Conservation (phyloP, 305 asterid genomes). For the Solanum aculeatissimum region DNA sequence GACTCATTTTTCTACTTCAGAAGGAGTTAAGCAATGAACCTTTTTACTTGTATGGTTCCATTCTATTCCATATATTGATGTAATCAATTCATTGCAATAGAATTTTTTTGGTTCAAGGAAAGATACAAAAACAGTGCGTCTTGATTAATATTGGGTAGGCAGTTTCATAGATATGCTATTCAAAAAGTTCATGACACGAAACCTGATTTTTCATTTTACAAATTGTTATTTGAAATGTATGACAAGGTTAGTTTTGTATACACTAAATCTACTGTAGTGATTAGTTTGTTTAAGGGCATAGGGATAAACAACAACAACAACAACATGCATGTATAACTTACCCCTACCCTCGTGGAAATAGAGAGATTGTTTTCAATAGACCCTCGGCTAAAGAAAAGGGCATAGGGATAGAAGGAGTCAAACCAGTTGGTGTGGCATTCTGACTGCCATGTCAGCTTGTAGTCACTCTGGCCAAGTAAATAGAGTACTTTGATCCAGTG, state of each 20-base stretch:
- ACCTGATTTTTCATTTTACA: constrained; percentile 48
- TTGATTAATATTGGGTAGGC: constrained; percentile 26
- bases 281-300: neutral
- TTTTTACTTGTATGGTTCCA: neutral
- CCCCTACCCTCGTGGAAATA: neutral
- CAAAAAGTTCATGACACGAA: constrained; percentile 24
- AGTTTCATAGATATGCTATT: constrained; percentile 37
- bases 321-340: neutral
- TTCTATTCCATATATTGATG: neutral
- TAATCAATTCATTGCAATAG: neutral
- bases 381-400: neutral
- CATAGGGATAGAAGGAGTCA: constrained; percentile 12
- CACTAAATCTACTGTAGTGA: constrained; percentile 13
- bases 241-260: constrained; percentile 58
- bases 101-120: neutral
- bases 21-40: neutral
- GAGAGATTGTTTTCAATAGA: neutral
- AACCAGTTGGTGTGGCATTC: constrained; percentile 51
- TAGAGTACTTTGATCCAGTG: constrained; percentile 51
- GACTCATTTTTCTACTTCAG: neutral
- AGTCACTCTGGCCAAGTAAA: constrained; percentile 49
- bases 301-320: neutral
- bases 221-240: constrained; percentile 67
- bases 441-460: constrained; percentile 73
- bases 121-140: neutral